Conservation (phyloP, 1,284 basidiomycete genomes). For the Pulveroboletus sp. region DNA sequence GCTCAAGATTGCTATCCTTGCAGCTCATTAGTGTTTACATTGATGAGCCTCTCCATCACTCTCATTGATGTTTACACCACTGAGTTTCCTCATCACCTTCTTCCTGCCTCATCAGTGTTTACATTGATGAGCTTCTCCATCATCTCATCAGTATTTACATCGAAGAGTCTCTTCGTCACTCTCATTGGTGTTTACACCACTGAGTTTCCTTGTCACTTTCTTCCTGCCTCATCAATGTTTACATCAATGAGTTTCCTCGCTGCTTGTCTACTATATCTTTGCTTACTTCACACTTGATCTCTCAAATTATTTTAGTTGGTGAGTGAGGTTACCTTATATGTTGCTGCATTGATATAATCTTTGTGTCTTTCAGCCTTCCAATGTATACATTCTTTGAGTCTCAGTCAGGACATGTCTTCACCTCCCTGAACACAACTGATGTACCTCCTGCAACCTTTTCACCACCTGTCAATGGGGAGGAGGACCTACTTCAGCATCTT, state of each 20-base stretch:
- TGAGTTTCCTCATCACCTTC: no score
- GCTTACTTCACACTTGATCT: background rate
- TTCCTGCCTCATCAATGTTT: no score
- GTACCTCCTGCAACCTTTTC: background rate
- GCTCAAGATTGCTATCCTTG: background rate
- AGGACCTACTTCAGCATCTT: background rate
- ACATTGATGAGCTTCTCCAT: no score
- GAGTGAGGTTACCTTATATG: background rate
- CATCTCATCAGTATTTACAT: background rate
- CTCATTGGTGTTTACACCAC: background rate
- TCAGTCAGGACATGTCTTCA: background rate
- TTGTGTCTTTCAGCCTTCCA: background rate
- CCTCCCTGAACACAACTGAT: background rate
- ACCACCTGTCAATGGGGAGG: background rate
- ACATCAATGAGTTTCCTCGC: background rate
- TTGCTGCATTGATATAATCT: background rate
- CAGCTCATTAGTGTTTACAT: background rate
- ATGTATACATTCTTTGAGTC: background rate
- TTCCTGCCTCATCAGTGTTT: no score
- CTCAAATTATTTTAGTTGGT: no score
- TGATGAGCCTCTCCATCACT: no score
- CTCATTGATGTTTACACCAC: no score
- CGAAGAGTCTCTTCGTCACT: no score
- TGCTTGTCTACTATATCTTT: background rate
- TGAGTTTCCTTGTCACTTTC: no score